A percentile compares a stretch with the other conserved stretches of the same genome.
phyloP scores from a whole-genome alignment of 2,329 filamentous ascomycete species.

The Sporothrix euskadiensis region DNA sequence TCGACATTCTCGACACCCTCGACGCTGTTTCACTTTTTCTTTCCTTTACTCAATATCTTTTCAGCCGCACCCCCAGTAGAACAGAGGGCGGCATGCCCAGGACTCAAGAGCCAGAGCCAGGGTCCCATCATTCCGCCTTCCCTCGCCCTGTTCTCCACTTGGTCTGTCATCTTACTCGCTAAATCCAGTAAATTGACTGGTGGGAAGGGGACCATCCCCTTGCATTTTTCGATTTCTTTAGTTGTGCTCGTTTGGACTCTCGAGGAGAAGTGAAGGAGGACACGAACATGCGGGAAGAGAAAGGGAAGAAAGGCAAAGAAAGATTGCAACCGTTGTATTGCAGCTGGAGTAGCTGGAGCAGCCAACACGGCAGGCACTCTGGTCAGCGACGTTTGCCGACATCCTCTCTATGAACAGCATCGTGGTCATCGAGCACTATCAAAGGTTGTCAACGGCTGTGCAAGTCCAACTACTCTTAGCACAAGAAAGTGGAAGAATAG shows the following conservation, averaged over 20 bases:
- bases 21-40: conserved; percentile 4
- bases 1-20: neutral
- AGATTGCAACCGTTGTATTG: conserved; percentile 14
- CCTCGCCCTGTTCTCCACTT: conserved; percentile 4
- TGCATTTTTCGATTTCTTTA: conserved; percentile 4
- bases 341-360: neutral
- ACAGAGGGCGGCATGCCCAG: neutral
- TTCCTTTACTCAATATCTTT: neutral
- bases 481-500: neutral
- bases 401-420: neutral
- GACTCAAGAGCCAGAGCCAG: neutral
- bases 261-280: neutral
- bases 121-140: neutral
- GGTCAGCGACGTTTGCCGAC: neutral
- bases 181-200: conserved; percentile 10
- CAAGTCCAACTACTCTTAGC: neutral
- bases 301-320: neutral
- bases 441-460: neutral
- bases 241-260: neutral
- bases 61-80: neutral
- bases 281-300: neutral
- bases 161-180: conserved; percentile 14
- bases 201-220: neutral
- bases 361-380: neutral
- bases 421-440: neutral